Conservation (phyloP, 2,329 filamentous ascomycete genomes). For the Microcyclospora pomicola region DNA sequence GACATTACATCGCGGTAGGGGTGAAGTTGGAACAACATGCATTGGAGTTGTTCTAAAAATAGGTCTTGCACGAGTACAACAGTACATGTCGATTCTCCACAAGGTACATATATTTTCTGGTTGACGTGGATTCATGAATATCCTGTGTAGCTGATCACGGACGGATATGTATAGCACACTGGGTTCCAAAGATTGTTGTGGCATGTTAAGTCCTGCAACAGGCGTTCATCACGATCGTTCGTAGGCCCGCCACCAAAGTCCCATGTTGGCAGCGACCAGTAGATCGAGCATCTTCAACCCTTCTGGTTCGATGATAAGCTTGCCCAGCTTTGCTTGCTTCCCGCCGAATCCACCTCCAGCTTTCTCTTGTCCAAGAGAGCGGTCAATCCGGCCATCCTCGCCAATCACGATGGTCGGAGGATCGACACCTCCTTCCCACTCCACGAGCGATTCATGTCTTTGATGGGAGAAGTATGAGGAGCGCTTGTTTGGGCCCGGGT, state of each 20-base stretch:
- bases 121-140: too few relatives aligned
- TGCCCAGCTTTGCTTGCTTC: constrained; percentile 82
- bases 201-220: too few relatives aligned
- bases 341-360: constrained; percentile 79
- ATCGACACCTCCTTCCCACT: constrained; percentile 4
- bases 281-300: constrained; percentile 93
- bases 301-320: constrained; percentile 77
- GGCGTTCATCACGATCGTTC: constrained; percentile 32
- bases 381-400: constrained; percentile 43
- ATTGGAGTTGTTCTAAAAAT: too few relatives aligned
- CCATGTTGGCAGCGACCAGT: constrained; percentile 79
- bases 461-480: constrained; percentile 8
- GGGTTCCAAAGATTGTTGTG: too few relatives aligned
- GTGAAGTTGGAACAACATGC: too few relatives aligned
- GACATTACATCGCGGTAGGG: too few relatives aligned
- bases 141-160: too few relatives aligned
- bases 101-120: too few relatives aligned
- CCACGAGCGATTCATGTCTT: not conserved
- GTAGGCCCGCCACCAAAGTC: constrained; percentile 86
- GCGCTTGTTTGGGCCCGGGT: constrained; percentile 18
- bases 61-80: too few relatives aligned
- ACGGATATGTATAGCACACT: too few relatives aligned
- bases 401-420: constrained; percentile 12
- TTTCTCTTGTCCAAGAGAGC: constrained; percentile 65
- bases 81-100: too few relatives aligned